Conservation (phyloP, 768 basidiomycete species). For the Xerocomus spinulosus region DNA sequence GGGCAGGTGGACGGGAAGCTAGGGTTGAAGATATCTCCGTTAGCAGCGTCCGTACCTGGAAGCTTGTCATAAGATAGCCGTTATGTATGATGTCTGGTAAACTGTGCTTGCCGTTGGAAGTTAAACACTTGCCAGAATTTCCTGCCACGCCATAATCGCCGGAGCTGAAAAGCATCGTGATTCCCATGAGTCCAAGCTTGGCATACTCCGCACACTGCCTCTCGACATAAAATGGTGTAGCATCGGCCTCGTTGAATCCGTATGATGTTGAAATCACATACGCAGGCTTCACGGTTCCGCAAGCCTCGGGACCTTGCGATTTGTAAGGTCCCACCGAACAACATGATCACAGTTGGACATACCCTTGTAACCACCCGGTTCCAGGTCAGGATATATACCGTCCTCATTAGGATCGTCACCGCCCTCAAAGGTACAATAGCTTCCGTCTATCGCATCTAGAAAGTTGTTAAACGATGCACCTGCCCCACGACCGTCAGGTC, state of each 20-base stretch:
- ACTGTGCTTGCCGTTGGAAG: conserved; percentile 17
- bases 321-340: neutral
- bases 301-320: conserved; percentile 21
- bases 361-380: conserved; percentile 19
- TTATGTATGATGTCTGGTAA: too few relatives aligned
- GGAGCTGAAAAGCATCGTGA: conserved; percentile 33
- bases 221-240: conserved; percentile 33
- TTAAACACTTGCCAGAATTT: conserved; percentile 27
- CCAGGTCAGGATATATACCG: conserved; percentile 23
- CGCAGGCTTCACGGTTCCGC: conserved; percentile 37
- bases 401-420: conserved; percentile 31
- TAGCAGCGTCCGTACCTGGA: conserved; percentile 22
- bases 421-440: conserved; percentile 36
- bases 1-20: conserved; percentile 38
- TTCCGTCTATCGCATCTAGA: conserved; percentile 37
- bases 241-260: conserved; percentile 34
- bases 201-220: conserved; percentile 46
- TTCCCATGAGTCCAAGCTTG: conserved; percentile 38
- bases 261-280: conserved; percentile 45
- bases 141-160: conserved; percentile 34
- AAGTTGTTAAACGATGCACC: conserved; percentile 36
- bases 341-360: neutral
- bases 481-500: conserved; percentile 3
- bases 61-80: neutral
- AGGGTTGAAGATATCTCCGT: conserved; percentile 37